Conservation (phyloP, 495 filamentous ascomycete genomes). For the Aspergillus biplanus region DNA sequence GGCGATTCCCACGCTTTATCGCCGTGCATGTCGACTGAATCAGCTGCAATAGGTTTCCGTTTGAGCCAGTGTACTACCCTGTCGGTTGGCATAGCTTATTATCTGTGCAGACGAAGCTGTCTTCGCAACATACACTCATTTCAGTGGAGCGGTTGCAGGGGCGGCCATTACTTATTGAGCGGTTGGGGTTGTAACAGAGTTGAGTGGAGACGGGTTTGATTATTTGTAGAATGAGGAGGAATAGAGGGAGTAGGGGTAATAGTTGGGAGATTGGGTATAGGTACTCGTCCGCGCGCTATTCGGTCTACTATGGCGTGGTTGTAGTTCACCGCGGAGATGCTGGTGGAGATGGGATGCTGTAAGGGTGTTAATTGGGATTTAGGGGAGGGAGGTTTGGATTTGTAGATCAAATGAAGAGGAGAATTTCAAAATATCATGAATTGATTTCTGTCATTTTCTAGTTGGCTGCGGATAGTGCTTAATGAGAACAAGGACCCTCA, state of each 20-base stretch:
- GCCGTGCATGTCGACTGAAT: constrained; percentile 8
- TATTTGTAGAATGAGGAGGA: neutral
- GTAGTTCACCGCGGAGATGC: neutral
- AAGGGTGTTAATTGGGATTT: neutral
- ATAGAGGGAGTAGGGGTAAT: neutral
- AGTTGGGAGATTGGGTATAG: neutral
- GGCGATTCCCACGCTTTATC: constrained; percentile 9
- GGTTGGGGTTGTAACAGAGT: constrained; percentile 10
- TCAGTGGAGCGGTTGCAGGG: constrained; percentile 2
- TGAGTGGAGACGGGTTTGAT: neutral
- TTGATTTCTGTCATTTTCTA: too few relatives aligned
- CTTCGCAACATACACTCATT: constrained; percentile 10
- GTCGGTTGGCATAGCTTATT: constrained; percentile 4
- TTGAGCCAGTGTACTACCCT: constrained; percentile 3
- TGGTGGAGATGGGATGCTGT: neutral
- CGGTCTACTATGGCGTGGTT: neutral
- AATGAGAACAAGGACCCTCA: too few relatives aligned
- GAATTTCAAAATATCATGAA: neutral
- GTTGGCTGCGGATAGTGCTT: too few relatives aligned
- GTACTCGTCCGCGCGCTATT: neutral
- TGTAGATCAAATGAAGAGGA: neutral
- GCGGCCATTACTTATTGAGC: constrained; percentile 7
- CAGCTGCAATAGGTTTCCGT: constrained; percentile 5
- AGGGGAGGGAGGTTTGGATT: neutral
- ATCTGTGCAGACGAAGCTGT: constrained; percentile 15